phyloP scores from a whole-genome alignment of 1,284 basidiomycete species.

The Pyrrhoderma noxium region DNA sequence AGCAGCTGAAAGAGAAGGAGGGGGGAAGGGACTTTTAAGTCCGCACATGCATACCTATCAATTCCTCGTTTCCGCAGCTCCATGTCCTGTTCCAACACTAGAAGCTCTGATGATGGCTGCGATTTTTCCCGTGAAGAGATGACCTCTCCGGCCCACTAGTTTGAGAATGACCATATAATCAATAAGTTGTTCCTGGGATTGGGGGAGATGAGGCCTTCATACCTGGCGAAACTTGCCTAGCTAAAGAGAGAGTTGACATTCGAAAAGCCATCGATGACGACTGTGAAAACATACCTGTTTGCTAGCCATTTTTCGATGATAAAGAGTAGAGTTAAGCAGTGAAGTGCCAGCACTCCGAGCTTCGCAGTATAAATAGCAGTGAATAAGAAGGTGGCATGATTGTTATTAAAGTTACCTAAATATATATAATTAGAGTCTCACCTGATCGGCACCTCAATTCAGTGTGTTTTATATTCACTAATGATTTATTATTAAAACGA shows the following conservation, averaged over 20 bases:
- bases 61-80: slow-evolving; percentile 59
- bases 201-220: slow-evolving; percentile 19
- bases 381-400: background rate
- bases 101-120: slow-evolving; percentile 55
- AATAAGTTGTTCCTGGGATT: slow-evolving; percentile 10
- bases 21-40: too few relatives aligned
- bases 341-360: slow-evolving; percentile 8
- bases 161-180: slow-evolving; percentile 27
- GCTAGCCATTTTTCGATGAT: slow-evolving; percentile 39
- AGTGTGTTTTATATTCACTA: too few relatives aligned
- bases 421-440: background rate
- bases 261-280: too few relatives aligned
- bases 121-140: slow-evolving; percentile 69
- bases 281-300: slow-evolving; percentile 38
- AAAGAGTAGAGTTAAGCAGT: background rate
- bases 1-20: background rate
- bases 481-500: too few relatives aligned
- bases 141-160: slow-evolving; percentile 68
- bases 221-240: slow-evolving; percentile 64
- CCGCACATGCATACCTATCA: slow-evolving; percentile 40
- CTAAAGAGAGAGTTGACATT: slow-evolving; percentile 29
- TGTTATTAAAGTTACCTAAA: too few relatives aligned
- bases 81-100: slow-evolving; percentile 61
- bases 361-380: background rate
- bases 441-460: background rate